Conservation (phyloP, 148 eudicot genomes). For the Tetragonia tetragonoides region DNA sequence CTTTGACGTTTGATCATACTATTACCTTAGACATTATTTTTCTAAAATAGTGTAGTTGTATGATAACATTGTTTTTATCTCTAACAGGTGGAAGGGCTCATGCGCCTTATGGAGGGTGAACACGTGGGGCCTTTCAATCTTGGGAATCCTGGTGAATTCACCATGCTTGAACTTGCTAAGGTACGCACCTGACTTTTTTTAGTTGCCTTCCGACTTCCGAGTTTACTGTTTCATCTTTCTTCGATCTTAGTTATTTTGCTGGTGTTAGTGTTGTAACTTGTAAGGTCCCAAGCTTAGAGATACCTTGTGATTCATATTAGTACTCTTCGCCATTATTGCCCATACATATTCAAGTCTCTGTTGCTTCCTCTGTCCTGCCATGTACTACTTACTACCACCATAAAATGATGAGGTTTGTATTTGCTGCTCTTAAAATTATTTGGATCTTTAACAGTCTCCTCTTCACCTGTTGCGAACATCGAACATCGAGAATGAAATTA, state of each 20-base stretch:
- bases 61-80: neutral
- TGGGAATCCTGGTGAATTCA: slow-evolving; percentile 97
- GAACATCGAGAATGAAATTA: neutral
- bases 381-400: too few relatives aligned
- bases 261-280: neutral
- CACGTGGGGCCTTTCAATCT: slow-evolving; percentile 97
- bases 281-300: neutral
- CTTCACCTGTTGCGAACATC: neutral
- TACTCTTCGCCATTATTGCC: too few relatives aligned
- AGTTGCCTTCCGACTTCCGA: neutral
- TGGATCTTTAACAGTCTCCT: too few relatives aligned
- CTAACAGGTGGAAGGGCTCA: slow-evolving; percentile 88
- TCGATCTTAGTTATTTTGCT: neutral
- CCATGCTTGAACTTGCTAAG: slow-evolving; percentile 99
- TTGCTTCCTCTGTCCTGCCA: too few relatives aligned
- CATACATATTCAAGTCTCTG: neutral
- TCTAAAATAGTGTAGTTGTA: neutral
- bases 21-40: neutral
- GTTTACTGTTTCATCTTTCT: neutral
- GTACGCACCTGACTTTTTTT: slow-evolving; percentile 29
- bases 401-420: too few relatives aligned
- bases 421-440: too few relatives aligned
- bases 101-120: slow-evolving; percentile 97
- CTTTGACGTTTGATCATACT: neutral
- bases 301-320: neutral